These are phyloP conservation scores for Linum usitatissimum DNA, from an alignment of 345 rosid species.

Conservation along the genomic window DNA sequence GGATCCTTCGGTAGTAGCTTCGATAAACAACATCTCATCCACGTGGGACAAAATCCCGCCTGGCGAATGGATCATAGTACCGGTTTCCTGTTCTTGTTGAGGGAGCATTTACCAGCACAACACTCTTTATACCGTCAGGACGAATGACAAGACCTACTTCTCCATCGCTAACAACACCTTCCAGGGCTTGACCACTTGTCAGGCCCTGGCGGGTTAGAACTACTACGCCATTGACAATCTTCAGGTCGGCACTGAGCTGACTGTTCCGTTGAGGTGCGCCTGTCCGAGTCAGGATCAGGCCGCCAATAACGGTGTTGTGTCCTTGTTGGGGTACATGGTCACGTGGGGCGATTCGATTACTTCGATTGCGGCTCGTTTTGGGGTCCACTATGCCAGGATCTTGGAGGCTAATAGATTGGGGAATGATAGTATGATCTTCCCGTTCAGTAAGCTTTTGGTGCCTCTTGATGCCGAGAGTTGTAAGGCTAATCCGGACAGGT, in stretches of 20 bases:
- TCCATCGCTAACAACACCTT: constrained; percentile 13
- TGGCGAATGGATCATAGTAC: neutral
- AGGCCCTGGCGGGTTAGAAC: constrained; percentile 16
- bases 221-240: neutral
- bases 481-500: constrained; percentile 1
- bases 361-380: constrained; percentile 3
- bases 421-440: neutral
- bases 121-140: constrained; percentile 1
- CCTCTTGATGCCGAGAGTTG: constrained; percentile 21
- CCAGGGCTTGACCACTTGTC: constrained; percentile 26
- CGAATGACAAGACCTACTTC: constrained; percentile 1
- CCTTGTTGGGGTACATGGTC: constrained; percentile 15
- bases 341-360: constrained; percentile 8
- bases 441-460: constrained; percentile 20
- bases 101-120: constrained; percentile 11
- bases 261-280: constrained; percentile 20
- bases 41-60: neutral
- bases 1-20: neutral
- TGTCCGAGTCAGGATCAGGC: constrained; percentile 21
- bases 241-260: neutral
- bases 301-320: constrained; percentile 4
- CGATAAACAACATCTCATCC: constrained; percentile 2
- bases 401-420: constrained; percentile 15
- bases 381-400: constrained; percentile 3
- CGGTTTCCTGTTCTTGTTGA: neutral